Conservation (phyloP, 768 basidiomycete species). For the Suillus variegatus region DNA sequence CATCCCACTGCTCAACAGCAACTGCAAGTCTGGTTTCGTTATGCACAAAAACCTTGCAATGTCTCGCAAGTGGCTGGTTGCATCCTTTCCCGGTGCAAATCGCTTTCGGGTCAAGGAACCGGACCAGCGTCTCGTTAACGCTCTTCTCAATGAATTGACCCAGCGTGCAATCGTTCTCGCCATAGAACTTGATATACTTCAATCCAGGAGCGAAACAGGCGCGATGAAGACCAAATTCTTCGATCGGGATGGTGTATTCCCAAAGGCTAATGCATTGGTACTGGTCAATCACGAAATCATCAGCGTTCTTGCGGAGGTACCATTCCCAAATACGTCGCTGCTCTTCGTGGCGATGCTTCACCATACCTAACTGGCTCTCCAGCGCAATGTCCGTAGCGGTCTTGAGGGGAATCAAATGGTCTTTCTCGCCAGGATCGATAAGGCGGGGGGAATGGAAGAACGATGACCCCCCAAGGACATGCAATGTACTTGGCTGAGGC, state of each 20-base stretch:
- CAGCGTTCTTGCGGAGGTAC: slow-evolving; percentile 85
- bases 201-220: slow-evolving; percentile 78
- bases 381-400: slow-evolving; percentile 68
- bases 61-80: slow-evolving; percentile 74
- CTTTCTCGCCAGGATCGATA: slow-evolving; percentile 31
- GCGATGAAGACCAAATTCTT: slow-evolving; percentile 65
- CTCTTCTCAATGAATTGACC: slow-evolving; percentile 90
- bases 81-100: slow-evolving; percentile 85
- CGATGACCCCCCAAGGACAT: slow-evolving; percentile 30
- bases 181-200: slow-evolving; percentile 83
- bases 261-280: slow-evolving; percentile 87
- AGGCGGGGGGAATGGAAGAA: slow-evolving; percentile 35
- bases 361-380: slow-evolving; percentile 68
- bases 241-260: slow-evolving; percentile 77
- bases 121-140: slow-evolving; percentile 64
- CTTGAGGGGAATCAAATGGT: slow-evolving; percentile 50
- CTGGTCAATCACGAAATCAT: slow-evolving; percentile 89
- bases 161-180: slow-evolving; percentile 88
- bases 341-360: slow-evolving; percentile 84
- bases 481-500: slow-evolving; percentile 31
- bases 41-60: slow-evolving; percentile 91
- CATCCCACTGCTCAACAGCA: slow-evolving; percentile 88
- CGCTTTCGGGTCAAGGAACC: slow-evolving; percentile 72
- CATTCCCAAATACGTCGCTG: slow-evolving; percentile 93
- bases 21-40: slow-evolving; percentile 81